Evolutionary conservation across 108 stramenopile genomes (phyloP), one percentile per base, ranked within the genome.

Genomic region (Aurantiochytrium sp.): DNA sequence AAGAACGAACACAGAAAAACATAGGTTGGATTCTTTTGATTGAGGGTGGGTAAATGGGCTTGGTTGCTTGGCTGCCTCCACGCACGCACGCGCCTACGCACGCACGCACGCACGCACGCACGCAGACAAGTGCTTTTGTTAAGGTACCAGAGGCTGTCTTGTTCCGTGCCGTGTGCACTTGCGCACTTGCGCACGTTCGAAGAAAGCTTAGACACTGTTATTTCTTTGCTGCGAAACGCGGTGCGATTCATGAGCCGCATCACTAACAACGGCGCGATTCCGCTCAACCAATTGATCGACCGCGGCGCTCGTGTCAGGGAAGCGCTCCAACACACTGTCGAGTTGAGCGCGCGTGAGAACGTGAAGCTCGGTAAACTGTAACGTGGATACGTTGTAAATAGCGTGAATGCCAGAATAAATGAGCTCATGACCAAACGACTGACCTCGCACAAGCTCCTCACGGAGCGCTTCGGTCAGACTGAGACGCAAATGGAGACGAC

Each of bases 381-480:
- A 12, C 49, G 76, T 53, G 6, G 76, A 53, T 21, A 18, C 45
- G 2, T 83, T 83, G 51, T 83, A 83, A 23, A 83, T 12, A 53
- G 51, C 45, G 23, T 28, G 45, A 23, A 8, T 21, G 19, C 76
- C 76, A 4, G 76, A 83, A 28, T 53, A 83, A 23, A 83, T 83
- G 51, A 83, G 76, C 76, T 83, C 76, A 23, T 83, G 76, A 12
- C 76, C 76, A 83, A 83, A 83, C 8, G 19, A 28, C 51, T 83
- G 76, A 12, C 76, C 76, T 8, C 76, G 76, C 3, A 83, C 76
- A 23, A 83, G 76, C 51, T 83, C 76, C n/a, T 47, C 45, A 6
- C 76, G 76, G 49, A 83, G 45, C 49, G 6, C 76, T 45, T 83
- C 76, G 28, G 49, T 53, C 0, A 83, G 49, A 35, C 49, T 53